Base-by-base conservation (phyloP, 306 rosid species). In the Quercus robur region DNA sequence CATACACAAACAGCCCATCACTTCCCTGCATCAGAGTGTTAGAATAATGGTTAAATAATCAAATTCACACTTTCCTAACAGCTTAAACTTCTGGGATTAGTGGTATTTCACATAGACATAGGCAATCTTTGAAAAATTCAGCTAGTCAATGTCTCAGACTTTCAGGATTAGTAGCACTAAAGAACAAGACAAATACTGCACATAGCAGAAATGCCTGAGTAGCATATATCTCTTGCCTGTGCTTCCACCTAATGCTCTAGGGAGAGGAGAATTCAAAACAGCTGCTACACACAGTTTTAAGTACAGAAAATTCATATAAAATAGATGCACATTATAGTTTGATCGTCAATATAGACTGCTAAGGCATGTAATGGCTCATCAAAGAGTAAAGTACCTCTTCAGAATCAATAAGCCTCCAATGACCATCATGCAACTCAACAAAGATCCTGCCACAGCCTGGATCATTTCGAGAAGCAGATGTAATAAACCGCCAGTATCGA, bases 391-490 rank as follows among this genome's bases (percentile, higher is more conserved):
- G 44, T 87, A 93, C 97, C 94, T 90, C 88, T 79, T 83, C 90
- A 77, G 96, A 86, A 82, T 93, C 96, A 79, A 93, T 85, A 76
- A 93, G 84, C 85, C 89, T 86, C 97, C 97, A 93, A 49, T 69
- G 73, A 75, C 96, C 90, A 23, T 82, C 92, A 46, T 79, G 83
- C 78, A 88, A 78, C 85, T 93, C 96, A 84, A 93, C 88, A 80
- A 93, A 93, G 54, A 93, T 88, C 89, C 97, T 88, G 55, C 94
- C 92, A 85, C 91, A 86, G 77, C 96, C 95, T 19, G 96, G 97
- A 81, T 93, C 97, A 81, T 84, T 89, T 55, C 52, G 92, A 78
- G 94, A 88, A 78, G 87, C 72, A 85, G 90, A 90, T 55, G 92
- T 67, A 79, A 72, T 73, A 75, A 93, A 93, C 66, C 80, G 95